Percentiles rank a stretch among this genome's conserved stretches.
These are phyloP conservation scores for Phytophthora hibernalis DNA, from an alignment of 352 stramenopile genomes.

Conservation along the genomic window DNA sequence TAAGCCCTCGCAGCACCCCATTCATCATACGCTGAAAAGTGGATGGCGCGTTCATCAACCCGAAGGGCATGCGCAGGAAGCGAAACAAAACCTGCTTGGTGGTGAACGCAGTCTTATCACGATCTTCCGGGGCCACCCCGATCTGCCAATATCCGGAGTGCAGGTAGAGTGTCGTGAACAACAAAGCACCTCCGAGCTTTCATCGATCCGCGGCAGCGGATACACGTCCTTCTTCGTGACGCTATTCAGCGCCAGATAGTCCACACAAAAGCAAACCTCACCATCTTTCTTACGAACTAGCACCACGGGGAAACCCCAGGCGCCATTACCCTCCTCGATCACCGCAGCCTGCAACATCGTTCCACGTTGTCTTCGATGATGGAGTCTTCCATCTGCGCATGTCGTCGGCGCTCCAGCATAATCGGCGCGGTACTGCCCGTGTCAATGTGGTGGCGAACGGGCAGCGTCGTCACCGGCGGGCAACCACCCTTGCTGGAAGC, in stretches of 20 bases:
- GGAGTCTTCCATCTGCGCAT: slow-evolving; percentile 10
- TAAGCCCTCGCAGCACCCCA: slow-evolving; percentile 16
- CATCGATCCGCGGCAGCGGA: slow-evolving; percentile 26
- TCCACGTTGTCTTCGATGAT: slow-evolving; percentile 16
- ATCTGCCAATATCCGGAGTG: slow-evolving; percentile 21
- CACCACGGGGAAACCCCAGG: slow-evolving; percentile 28
- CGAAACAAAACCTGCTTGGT: slow-evolving; percentile 13
- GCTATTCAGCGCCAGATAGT: too few species aligned
- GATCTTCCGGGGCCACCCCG: not conserved
- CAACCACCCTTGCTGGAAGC: not conserved
- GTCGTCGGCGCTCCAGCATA: not conserved
- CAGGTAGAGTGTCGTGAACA: slow-evolving; percentile 22
- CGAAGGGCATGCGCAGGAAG: slow-evolving; percentile 25
- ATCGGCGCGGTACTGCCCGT: slow-evolving; percentile 22
- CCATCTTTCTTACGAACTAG: too few species aligned
- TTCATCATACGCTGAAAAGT: slow-evolving; percentile 39
- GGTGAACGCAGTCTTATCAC: slow-evolving; percentile 26
- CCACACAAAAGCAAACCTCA: too few species aligned
- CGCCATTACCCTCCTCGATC: slow-evolving; percentile 21
- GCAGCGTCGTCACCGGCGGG: slow-evolving; percentile 10
- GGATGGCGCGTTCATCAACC: slow-evolving; percentile 16
- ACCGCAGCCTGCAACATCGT: slow-evolving; percentile 21
- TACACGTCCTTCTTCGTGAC: slow-evolving; percentile 33
- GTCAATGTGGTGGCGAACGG: slow-evolving; percentile 29
- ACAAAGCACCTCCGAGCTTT: slow-evolving; percentile 10